Evolutionary conservation across 176 grass and related monocot species (phyloP).

Genomic region (Avena eriantha): DNA sequence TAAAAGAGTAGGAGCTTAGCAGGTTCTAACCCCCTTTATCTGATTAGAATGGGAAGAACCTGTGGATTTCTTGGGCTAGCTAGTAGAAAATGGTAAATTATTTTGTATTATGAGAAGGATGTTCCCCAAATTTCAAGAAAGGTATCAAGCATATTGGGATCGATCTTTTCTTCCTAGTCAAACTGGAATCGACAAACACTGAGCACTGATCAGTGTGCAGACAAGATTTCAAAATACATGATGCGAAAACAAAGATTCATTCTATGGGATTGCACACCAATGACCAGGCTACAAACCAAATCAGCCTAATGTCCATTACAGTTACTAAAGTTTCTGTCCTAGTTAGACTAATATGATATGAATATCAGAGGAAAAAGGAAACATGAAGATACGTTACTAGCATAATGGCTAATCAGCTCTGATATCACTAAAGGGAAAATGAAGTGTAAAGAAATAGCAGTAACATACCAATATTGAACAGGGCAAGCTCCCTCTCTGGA

Average conservation of each 20-base stretch:
- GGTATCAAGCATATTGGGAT: not conserved
- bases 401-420: conserved; percentile 39
- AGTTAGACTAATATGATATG: not conserved
- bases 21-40: not conserved
- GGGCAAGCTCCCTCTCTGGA: conserved; percentile 58
- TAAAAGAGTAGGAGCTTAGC: not conserved
- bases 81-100: not conserved
- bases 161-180: not conserved
- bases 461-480: conserved; percentile 86
- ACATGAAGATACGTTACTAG: not conserved
- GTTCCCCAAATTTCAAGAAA: conserved; percentile 1
- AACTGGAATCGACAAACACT: not conserved
- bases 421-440: not conserved
- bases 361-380: not conserved
- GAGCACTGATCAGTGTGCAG: not conserved
- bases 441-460: not conserved
- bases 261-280: not conserved
- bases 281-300: not conserved
- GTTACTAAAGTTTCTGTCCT: not conserved
- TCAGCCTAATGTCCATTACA: conserved; percentile 8
- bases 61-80: not conserved
- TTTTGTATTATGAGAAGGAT: not conserved
- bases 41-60: not conserved
- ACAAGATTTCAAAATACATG: not conserved
- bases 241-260: not conserved